These are phyloP conservation scores for Spatholobus suberectus DNA, from an alignment of 306 rosid genomes.

Conservation along the genomic window DNA sequence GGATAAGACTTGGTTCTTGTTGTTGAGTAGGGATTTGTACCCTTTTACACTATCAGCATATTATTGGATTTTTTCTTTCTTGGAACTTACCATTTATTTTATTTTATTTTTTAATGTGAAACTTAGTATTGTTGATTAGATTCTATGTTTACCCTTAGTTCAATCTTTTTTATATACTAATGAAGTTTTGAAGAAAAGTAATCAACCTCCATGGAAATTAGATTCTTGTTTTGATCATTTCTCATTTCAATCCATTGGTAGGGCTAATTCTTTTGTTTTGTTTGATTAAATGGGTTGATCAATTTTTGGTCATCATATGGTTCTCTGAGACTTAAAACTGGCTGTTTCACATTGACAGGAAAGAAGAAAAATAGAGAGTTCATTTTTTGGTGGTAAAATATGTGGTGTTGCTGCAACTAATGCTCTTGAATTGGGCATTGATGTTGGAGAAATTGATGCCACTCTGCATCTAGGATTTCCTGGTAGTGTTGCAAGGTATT, in stretches of 20 bases:
- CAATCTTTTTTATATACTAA: not conserved
- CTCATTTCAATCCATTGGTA: constrained; percentile 1
- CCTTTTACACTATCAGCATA: not conserved
- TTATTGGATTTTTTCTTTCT: not conserved
- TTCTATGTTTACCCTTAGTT: not conserved
- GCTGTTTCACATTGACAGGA: constrained; percentile 59
- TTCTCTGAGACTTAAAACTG: constrained; percentile 31
- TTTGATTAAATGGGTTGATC: constrained; percentile 8
- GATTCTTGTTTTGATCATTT: constrained; percentile 16
- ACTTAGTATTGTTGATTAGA: not conserved
- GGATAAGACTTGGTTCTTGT: not conserved
- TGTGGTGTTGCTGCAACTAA: constrained; percentile 96
- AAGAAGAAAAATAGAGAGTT: constrained; percentile 88
- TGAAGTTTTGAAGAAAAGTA: not conserved
- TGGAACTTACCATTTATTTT: not conserved
- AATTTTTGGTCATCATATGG: constrained; percentile 32
- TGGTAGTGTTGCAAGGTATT: constrained; percentile 90
- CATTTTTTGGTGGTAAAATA: constrained; percentile 82
- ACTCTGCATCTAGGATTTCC: constrained; percentile 99
- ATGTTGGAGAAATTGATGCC: constrained; percentile 92
- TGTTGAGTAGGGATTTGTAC: not conserved
- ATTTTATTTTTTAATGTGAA: not conserved
- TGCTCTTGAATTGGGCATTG: constrained; percentile 99
- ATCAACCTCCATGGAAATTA: constrained; percentile 3
- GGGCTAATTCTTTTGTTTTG: constrained; percentile 17